phyloP scores from a whole-genome alignment of 169 alveolate genomes.

The Cryptosporidium sp. region DNA sequence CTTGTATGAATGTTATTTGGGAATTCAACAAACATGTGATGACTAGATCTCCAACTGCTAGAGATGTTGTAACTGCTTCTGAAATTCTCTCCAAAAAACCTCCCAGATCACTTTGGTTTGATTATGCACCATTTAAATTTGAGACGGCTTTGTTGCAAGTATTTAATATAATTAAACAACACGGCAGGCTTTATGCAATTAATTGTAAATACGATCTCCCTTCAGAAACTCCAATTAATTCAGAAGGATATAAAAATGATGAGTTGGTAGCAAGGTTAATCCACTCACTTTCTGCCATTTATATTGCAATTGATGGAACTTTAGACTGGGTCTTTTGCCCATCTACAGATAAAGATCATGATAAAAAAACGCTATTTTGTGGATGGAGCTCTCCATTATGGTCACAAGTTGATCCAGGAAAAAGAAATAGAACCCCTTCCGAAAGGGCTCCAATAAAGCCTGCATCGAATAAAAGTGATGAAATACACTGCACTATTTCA shows the following conservation, averaged over 20 bases:
- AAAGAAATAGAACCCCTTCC: background rate
- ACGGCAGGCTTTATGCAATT: conserved; percentile 50
- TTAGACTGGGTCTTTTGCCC: conserved; percentile 66
- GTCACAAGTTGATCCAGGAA: conserved; percentile 11
- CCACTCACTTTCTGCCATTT: conserved; percentile 50
- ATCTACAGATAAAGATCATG: conserved; percentile 11
- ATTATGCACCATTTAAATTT: conserved; percentile 59
- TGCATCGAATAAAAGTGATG: conserved; percentile 5
- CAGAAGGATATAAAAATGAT: conserved; percentile 26
- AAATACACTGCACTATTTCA: conserved; percentile 49
- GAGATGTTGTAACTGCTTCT: conserved; percentile 35
- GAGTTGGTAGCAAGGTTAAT: conserved; percentile 49
- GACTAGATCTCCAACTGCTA: conserved; percentile 68
- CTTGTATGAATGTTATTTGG: conserved; percentile 46
- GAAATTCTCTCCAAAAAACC: conserved; percentile 30
- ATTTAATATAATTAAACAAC: conserved; percentile 54
- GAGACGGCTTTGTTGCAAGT: conserved; percentile 57
- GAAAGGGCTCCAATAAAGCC: background rate
- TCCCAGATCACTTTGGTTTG: conserved; percentile 48
- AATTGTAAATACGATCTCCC: conserved; percentile 45
- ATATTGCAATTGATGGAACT: conserved; percentile 71
- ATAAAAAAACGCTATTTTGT: conserved; percentile 47
- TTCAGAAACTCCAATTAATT: conserved; percentile 9
- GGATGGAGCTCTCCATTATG: conserved; percentile 69
- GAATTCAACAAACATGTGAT: conserved; percentile 61